Evolutionary conservation across 2,329 filamentous ascomycete species (phyloP), one percentile per base, ranked within the genome.

Genomic region (Scolecobasidium constrictum): DNA sequence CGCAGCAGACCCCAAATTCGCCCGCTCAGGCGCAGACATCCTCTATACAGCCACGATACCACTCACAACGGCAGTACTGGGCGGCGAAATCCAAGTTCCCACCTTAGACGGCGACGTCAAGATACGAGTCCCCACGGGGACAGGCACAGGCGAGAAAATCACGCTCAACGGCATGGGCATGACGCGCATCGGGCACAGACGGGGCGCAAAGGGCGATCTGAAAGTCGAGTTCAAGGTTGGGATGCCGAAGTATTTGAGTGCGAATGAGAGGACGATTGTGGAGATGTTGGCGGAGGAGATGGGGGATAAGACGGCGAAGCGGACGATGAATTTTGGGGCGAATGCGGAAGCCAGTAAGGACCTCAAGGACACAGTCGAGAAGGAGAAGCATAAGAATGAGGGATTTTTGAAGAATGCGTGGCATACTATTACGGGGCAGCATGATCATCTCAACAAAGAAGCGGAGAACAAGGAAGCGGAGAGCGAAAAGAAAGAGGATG

Each of bases 241-340:
- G 43, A 94, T 96, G 86, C 92, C 92, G 36, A 96, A 94, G 66
- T 95, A 90, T 56, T 71, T 98, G 50, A 86, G 76, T 43, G 76
- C 83, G 36, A 96, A 94, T 65, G 88, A 98, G 68, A 76, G 92
- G 42, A 93, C 86, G 1, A 83, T 98, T 46, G 67, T 94, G 35
- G 92, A 98, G 67, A 90, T 96, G 77, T 76, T 98, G 50, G 92
- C 92, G 5, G 88, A 98, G 54, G 92, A 98, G 67, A 83, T 98
- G 78, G 81, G 77, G 31, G 92, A 98, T 63, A 87, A 88, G 68
- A 86, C 77, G 20, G 92, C 92, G 23, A 92, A 86, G 67, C 75
- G 92, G 36, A 77, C 94, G 44, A 96, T 98, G 87, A 90, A 93
- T 56, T 68, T 94, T 31, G 65, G 62, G 42, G 68, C 67, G 55